Percentiles rank a stretch among this genome's conserved stretches.
These are phyloP conservation scores for Gossypium thurberi DNA, from an alignment of 345 rosid genomes.

Conservation along the genomic window DNA sequence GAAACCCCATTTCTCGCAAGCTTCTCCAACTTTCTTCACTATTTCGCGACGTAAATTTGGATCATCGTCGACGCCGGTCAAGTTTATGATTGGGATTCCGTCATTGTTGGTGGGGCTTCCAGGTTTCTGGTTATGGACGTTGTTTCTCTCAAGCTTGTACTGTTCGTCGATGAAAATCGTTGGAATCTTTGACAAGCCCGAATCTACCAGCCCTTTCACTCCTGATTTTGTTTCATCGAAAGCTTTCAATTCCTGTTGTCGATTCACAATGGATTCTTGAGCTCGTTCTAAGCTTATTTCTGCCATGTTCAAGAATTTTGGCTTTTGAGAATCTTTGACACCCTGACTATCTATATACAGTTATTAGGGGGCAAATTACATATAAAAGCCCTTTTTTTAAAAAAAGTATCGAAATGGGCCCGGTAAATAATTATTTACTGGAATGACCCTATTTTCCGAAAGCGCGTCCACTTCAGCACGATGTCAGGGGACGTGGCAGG, in stretches of 20 bases:
- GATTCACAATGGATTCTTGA: not conserved
- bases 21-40: constrained; percentile 3
- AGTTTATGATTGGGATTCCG: constrained; percentile 34
- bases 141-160: not conserved
- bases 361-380: no score
- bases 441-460: no score
- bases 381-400: no score
- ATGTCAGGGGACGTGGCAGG: no score
- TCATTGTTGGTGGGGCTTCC: not conserved
- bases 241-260: constrained; percentile 14
- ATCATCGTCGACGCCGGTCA: constrained; percentile 8
- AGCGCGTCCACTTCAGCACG: no score
- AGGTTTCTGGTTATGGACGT: not conserved
- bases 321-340: not conserved
- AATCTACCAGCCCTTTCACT: constrained; percentile 15
- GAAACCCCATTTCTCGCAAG: constrained; percentile 51
- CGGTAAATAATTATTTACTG: no score
- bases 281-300: not conserved
- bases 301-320: not conserved
- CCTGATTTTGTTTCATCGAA: constrained; percentile 18
- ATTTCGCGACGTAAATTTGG: not conserved
- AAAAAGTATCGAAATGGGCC: no score
- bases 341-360: no score
- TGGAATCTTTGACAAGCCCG: not conserved
- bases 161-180: not conserved